Evolutionary conservation across 2,329 filamentous ascomycete genomes (phyloP), one percentile per base, ranked within the genome.

Genomic region (Claviceps spartinae): DNA sequence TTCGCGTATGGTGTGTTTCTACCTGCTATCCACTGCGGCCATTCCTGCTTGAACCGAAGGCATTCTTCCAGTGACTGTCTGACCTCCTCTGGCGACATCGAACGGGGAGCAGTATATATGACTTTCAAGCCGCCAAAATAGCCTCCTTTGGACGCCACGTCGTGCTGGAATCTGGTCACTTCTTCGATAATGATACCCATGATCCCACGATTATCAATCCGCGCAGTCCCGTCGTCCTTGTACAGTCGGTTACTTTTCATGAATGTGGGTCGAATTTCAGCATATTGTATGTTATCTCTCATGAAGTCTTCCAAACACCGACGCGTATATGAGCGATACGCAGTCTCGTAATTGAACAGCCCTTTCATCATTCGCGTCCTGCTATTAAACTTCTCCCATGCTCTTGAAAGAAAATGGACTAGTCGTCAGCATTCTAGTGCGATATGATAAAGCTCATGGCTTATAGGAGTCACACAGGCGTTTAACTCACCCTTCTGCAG

Each of bases 351-450:
- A 61, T 83, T 83, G 59, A 86, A 76, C 0, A 87, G 69, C 0
- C 83, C 83, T 61, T 87, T 86, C 75, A 86, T 85, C 69, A 83
- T 83, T 48, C 81, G 74, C 3, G 83, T 87, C 4, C 82, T 74
- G 48, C 76, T 74, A 56, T 86, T 85, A 64, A 88, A 89, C 58
- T 74, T 75, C 53, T 73, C 69, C 78, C 78, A 81, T 6, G 74
- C 72, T 6, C 76, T 77, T 50, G 38, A 5, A 9, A 22, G 6
- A 24, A 37, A 22, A 16, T 4, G 5, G 6, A 46, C 13, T 48
- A 24, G 37, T 53, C 24, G 49, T 38, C 40, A 44, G 48, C 22
- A 22, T 49, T 5, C 18, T 11, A 5, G n/a, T 37, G 11, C 51
- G 43, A 37, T 34, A 41, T 14, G 1, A 7, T 18, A 14, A 24